phyloP scores from a whole-genome alignment of 2,329 filamentous ascomycete species.

The Ophiostoma sp. region DNA sequence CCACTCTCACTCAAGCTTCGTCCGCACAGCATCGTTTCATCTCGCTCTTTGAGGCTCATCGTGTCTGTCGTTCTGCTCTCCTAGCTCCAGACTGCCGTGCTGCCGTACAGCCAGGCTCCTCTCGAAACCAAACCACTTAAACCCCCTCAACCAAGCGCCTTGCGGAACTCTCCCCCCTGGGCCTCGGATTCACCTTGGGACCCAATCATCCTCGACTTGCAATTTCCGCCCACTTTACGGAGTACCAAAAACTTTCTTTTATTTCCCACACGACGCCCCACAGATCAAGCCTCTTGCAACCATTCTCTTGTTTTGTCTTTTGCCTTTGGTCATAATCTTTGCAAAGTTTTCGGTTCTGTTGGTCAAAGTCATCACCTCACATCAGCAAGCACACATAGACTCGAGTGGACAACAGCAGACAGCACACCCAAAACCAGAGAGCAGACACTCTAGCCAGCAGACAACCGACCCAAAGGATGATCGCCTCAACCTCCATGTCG shows the following conservation, averaged over 20 bases:
- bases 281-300: conserved; percentile 17
- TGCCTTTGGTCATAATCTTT: background rate
- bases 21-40: background rate
- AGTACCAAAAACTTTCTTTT: conserved; percentile 21
- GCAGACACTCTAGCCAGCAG: background rate
- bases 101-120: background rate
- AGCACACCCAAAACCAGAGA: background rate
- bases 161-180: conserved; percentile 17
- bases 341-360: conserved; percentile 1
- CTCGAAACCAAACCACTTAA: conserved; percentile 10
- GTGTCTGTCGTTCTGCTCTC: no score
- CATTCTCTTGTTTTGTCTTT: conserved; percentile 10
- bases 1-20: no score
- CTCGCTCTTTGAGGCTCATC: background rate
- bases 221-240: conserved; percentile 31
- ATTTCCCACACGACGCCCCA: conserved; percentile 22
- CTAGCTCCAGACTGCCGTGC: no score
- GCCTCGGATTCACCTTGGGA: conserved; percentile 24
- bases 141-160: conserved; percentile 25
- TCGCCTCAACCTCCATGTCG: conserved; percentile 23
- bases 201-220: conserved; percentile 31
- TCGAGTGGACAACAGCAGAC: no score
- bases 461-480: conserved; percentile 17
- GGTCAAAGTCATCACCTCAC: background rate
- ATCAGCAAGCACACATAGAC: background rate